Evolutionary conservation across 2,329 filamentous ascomycete genomes (phyloP).

Genomic region (Pseudocercospora eumusae): DNA sequence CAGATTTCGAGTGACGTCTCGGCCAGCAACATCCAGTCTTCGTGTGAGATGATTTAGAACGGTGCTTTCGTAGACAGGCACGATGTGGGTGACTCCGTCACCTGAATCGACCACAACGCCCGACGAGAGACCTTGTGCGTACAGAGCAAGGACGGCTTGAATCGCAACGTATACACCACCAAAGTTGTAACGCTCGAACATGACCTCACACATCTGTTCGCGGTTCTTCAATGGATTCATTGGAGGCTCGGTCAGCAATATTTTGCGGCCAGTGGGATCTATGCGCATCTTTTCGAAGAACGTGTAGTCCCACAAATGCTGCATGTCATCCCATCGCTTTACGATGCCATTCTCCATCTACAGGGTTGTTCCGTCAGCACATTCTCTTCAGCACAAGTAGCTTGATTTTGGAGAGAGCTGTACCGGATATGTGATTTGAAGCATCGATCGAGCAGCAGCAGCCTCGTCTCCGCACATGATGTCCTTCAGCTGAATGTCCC

Average conservation of each 20-base stretch:
- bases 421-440: slow-evolving; percentile 95
- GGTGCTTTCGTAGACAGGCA: slow-evolving; percentile 96
- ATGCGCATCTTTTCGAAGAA: slow-evolving; percentile 97
- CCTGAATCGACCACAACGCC: slow-evolving; percentile 99
- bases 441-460: slow-evolving; percentile 90
- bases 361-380: slow-evolving; percentile 17
- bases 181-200: slow-evolving; percentile 97
- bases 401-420: slow-evolving; percentile 31
- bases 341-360: slow-evolving; percentile 99
- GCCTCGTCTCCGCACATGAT: slow-evolving; percentile 99
- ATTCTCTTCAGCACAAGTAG: not conserved
- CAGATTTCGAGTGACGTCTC: slow-evolving; percentile 97
- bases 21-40: slow-evolving; percentile 89
- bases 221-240: slow-evolving; percentile 98
- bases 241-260: slow-evolving; percentile 92
- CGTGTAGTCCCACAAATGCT: slow-evolving; percentile 98
- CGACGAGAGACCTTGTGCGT: slow-evolving; percentile 80
- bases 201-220: slow-evolving; percentile 97
- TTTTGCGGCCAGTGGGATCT: slow-evolving; percentile 89
- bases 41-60: slow-evolving; percentile 96
- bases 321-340: slow-evolving; percentile 99
- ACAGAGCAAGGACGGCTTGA: slow-evolving; percentile 91
- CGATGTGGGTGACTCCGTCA: slow-evolving; percentile 97
- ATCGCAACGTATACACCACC: slow-evolving; percentile 98
- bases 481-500: slow-evolving; percentile 80